Percentiles rank a stretch among this genome's conserved stretches.
These are phyloP conservation scores for Chernovozyma sophiae-reginae DNA, from an alignment of 1,139 yeast species.

Conservation along the genomic window DNA sequence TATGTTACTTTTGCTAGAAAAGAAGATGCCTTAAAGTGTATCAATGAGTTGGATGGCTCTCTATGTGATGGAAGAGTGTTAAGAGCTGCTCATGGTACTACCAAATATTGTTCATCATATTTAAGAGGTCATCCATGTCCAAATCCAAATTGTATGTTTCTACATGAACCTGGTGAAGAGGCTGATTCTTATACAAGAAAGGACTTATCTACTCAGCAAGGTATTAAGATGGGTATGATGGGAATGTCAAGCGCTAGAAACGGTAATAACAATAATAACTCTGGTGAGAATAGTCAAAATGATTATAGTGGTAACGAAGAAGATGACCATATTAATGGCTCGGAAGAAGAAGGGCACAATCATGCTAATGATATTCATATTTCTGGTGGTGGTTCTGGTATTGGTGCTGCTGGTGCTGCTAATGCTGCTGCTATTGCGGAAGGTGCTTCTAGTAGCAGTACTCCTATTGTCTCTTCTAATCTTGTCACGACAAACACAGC, in stretches of 20 bases:
- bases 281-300: slow-evolving; percentile 2
- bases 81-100: slow-evolving; percentile 97
- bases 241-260: slow-evolving; percentile 21
- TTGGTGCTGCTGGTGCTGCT: slow-evolving; percentile 24
- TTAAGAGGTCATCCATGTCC: slow-evolving; percentile 95
- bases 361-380: slow-evolving; percentile 6
- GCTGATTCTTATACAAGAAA: slow-evolving; percentile 95
- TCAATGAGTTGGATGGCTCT: slow-evolving; percentile 91
- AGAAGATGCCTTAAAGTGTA: slow-evolving; percentile 93
- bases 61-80: slow-evolving; percentile 83
- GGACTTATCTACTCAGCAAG: slow-evolving; percentile 81
- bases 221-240: slow-evolving; percentile 55
- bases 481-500: background rate
- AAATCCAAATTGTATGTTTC: slow-evolving; percentile 97
- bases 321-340: slow-evolving; percentile 7
- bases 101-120: slow-evolving; percentile 95
- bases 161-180: slow-evolving; percentile 99
- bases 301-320: slow-evolving; percentile 19
- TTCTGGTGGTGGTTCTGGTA: slow-evolving; percentile 2
- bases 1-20: slow-evolving; percentile 90
- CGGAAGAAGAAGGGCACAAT: slow-evolving; percentile 12
- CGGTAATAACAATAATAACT: slow-evolving; percentile 7
- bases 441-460: slow-evolving; percentile 5
- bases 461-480: background rate
- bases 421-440: slow-evolving; percentile 17